Evolutionary conservation across 1,284 basidiomycete species (phyloP).

Genomic region (Sporisorium scitamineum): DNA sequence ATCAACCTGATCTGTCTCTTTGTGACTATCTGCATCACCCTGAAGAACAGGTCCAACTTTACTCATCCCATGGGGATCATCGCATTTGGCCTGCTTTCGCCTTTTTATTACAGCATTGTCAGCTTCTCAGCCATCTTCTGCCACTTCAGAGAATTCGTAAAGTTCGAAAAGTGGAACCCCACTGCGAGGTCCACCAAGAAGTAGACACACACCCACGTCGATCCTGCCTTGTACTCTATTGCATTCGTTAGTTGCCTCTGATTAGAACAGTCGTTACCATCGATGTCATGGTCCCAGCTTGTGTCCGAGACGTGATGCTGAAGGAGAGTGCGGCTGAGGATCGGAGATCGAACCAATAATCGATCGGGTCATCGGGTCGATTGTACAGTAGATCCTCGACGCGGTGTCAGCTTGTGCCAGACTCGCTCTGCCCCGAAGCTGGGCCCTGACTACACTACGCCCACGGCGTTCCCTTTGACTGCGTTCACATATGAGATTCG

Average conservation of each 20-base stretch:
- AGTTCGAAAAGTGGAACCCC: slow-evolving; percentile 60
- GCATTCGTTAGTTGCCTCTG: not conserved
- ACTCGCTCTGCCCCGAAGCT: no score
- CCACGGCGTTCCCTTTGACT: no score
- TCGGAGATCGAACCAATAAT: no score
- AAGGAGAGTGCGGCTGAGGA: not conserved
- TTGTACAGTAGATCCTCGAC: no score
- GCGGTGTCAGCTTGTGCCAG: no score
- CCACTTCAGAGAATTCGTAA: slow-evolving; percentile 61
- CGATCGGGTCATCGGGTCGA: no score
- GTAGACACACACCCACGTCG: not conserved
- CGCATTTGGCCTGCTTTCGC: slow-evolving; percentile 45
- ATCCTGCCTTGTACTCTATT: not conserved
- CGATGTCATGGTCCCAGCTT: not conserved
- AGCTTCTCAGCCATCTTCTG: slow-evolving; percentile 58
- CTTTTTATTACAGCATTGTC: slow-evolving; percentile 55
- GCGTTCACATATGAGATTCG: no score
- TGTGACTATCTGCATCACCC: slow-evolving; percentile 53
- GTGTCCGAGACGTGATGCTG: not conserved
- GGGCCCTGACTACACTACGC: no score
- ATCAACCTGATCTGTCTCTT: slow-evolving; percentile 57
- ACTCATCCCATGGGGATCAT: slow-evolving; percentile 53
- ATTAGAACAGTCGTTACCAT: not conserved
- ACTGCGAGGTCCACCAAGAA: slow-evolving; percentile 45
- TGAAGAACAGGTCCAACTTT: slow-evolving; percentile 58